A percentile compares a stretch with the other conserved stretches of the same genome.
Conservation (phyloP, 441 rosid genomes). For the Melastoma candidum region DNA sequence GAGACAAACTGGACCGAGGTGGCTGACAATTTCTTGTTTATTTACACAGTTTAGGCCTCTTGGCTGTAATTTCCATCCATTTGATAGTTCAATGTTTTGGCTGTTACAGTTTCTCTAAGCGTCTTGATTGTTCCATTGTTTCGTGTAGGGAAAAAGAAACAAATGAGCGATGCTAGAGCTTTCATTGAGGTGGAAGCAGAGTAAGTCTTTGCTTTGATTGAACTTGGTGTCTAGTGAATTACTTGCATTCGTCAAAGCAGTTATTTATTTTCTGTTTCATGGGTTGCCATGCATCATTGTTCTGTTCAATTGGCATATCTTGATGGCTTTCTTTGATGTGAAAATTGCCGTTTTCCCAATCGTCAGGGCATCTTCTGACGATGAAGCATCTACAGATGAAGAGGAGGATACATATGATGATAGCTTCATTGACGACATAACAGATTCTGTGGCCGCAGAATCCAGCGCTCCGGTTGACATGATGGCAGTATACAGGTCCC, state of each 20-base stretch:
- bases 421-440: constrained; percentile 83
- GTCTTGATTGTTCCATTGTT: constrained; percentile 7
- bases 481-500: constrained; percentile 82
- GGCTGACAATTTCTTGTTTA: constrained; percentile 1
- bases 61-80: neutral
- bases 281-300: no score
- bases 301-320: no score
- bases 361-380: constrained; percentile 69
- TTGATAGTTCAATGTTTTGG: neutral
- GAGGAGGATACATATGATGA: constrained; percentile 44
- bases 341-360: neutral
- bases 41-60: neutral
- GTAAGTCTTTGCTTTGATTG: constrained; percentile 36
- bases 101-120: neutral
- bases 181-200: constrained; percentile 90
- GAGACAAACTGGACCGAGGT: constrained; percentile 27
- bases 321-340: neutral
- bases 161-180: constrained; percentile 23
- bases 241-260: no score
- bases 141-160: constrained; percentile 51
- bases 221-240: neutral
- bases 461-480: constrained; percentile 64
- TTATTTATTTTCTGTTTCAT: no score
- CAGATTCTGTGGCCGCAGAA: constrained; percentile 43
- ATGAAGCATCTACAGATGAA: constrained; percentile 63